Percentiles rank a stretch among this genome's conserved stretches.
phyloP scores from a whole-genome alignment of 768 basidiomycete species.

The Auriculariales sp. region DNA sequence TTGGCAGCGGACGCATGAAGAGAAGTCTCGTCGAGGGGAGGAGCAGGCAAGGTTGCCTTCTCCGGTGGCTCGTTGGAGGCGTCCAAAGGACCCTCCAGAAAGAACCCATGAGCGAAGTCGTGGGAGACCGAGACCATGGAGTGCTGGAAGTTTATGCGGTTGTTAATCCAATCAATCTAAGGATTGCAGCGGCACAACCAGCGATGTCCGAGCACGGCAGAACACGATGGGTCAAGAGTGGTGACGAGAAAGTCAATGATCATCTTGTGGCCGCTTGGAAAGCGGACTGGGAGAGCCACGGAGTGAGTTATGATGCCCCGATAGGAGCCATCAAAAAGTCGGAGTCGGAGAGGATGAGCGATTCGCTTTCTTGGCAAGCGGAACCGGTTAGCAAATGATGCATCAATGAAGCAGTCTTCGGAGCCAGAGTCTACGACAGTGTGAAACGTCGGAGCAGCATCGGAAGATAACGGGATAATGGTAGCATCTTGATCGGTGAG shows the following conservation, averaged over 20 bases:
- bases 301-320: not conserved
- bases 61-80: not conserved
- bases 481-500: too few species aligned
- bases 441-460: too few species aligned
- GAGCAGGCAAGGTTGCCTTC: too few species aligned
- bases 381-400: too few species aligned
- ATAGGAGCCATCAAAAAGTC: not conserved
- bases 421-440: too few species aligned
- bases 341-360: too few species aligned
- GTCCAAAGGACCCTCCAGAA: not conserved
- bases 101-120: not conserved
- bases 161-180: constrained; percentile 11
- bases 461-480: too few species aligned
- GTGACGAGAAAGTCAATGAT: not conserved
- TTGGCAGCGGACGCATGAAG: not conserved
- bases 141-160: not conserved
- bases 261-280: not conserved
- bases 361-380: too few species aligned
- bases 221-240: not conserved
- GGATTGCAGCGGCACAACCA: constrained; percentile 11
- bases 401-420: too few species aligned
- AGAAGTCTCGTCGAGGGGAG: not conserved
- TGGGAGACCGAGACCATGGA: not conserved
- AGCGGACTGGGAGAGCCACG: not conserved
- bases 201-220: constrained; percentile 7